Conservation (phyloP, 495 filamentous ascomycete species). For the Hypoxylon cercidicola region DNA sequence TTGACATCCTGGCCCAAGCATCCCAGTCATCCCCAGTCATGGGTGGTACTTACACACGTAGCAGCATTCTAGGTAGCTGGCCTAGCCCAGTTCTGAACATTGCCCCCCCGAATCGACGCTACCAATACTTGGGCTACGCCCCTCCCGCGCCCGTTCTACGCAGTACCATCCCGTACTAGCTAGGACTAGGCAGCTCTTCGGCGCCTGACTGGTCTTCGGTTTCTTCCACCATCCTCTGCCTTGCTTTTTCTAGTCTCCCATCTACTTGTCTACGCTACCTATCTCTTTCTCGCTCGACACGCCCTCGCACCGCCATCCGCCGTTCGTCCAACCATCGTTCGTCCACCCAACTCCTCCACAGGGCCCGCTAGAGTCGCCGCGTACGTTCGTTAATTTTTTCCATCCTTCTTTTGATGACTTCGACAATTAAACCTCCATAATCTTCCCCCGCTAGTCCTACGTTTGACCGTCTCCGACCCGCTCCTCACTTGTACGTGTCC, state of each 20-base stretch:
- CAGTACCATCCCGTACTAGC: constrained; percentile 8
- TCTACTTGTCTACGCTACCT: constrained; percentile 25
- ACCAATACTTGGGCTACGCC: constrained; percentile 23
- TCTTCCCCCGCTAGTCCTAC: constrained; percentile 36
- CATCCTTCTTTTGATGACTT: constrained; percentile 33
- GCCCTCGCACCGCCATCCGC: constrained; percentile 35
- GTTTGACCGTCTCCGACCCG: constrained; percentile 43
- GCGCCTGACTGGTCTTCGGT: constrained; percentile 19
- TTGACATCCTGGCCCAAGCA: constrained; percentile 6
- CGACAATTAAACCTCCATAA: constrained; percentile 37
- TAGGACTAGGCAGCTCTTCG: constrained; percentile 18
- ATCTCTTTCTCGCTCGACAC: constrained; percentile 21
- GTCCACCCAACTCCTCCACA: constrained; percentile 30
- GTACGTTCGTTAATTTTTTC: constrained; percentile 41
- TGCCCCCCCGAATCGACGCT: constrained; percentile 31
- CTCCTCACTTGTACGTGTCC: constrained; percentile 25
- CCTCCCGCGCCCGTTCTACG: constrained; percentile 35
- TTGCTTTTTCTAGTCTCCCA: constrained; percentile 28
- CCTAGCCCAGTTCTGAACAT: constrained; percentile 38
- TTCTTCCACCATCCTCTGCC: constrained; percentile 27
- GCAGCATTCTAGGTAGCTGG: constrained; percentile 34
- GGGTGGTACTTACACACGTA: constrained; percentile 33
- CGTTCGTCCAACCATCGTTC: constrained; percentile 38
- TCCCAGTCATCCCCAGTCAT: background rate
- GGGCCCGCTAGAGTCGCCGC: constrained; percentile 38